phyloP scores from a whole-genome alignment of 1,284 basidiomycete species.

The Singerocomus inundabilis region DNA sequence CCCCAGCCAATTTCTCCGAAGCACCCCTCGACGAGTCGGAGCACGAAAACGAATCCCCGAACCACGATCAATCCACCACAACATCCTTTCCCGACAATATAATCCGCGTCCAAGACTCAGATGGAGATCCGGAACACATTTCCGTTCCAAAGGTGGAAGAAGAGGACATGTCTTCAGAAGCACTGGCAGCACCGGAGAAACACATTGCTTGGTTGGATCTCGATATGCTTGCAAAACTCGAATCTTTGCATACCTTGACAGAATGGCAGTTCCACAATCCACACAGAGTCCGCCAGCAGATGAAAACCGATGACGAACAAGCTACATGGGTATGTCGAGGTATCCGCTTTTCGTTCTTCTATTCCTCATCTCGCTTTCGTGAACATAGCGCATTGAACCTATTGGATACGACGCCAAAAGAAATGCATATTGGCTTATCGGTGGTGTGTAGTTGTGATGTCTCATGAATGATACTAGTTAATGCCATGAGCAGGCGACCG shows the following conservation, averaged over 20 bases:
- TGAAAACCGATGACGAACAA: constrained; percentile 75
- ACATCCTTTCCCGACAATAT: constrained; percentile 4
- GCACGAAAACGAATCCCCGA: constrained; percentile 1
- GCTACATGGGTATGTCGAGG: constrained; percentile 65
- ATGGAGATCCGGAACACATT: constrained; percentile 4
- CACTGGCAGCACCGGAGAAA: constrained; percentile 21
- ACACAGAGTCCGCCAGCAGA: constrained; percentile 58
- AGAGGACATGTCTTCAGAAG: constrained; percentile 19
- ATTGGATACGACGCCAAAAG: constrained; percentile 80
- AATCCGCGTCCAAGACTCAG: not conserved
- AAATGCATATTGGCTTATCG: constrained; percentile 89
- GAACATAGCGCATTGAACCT: constrained; percentile 74
- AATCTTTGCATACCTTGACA: constrained; percentile 67
- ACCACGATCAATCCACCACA: not conserved
- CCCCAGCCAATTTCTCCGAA: constrained; percentile 14
- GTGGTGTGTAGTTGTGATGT: constrained; percentile 45
- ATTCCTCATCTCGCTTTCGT: constrained; percentile 4
- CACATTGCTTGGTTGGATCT: constrained; percentile 63
- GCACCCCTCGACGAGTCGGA: constrained; percentile 9
- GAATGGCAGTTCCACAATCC: constrained; percentile 85
- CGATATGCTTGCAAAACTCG: constrained; percentile 70
- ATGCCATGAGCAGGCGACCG: constrained; percentile 55
- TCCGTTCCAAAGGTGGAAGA: constrained; percentile 23
- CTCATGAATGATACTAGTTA: not conserved
- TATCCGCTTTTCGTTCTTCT: not conserved